Conservation (phyloP, 208 protist genomes). For the Crithidia brevicula region DNA sequence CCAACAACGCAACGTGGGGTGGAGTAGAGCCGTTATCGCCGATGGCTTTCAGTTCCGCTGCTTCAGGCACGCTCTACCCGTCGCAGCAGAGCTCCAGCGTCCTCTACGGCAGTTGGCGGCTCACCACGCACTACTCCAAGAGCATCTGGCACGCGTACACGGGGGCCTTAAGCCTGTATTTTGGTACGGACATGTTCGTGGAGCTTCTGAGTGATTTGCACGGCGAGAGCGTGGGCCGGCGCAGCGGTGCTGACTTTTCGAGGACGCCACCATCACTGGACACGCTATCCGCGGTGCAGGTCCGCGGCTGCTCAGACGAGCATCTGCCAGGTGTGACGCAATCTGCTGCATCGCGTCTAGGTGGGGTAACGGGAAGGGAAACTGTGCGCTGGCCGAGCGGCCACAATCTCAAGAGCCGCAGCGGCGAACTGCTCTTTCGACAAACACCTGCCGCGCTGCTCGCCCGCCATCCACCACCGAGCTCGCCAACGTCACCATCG, state of each 20-base stretch:
- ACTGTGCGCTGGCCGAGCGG: too few relatives aligned
- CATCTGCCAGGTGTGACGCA: too few relatives aligned
- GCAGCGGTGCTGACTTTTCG: too few relatives aligned
- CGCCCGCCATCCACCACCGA: not conserved
- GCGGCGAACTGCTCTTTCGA: not conserved
- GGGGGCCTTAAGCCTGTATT: slow-evolving; percentile 43
- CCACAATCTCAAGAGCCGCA: too few relatives aligned
- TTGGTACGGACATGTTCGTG: slow-evolving; percentile 30
- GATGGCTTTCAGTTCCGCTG: too few relatives aligned
- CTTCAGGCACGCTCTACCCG: too few relatives aligned
- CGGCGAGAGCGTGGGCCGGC: not conserved
- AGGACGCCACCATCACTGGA: too few relatives aligned
- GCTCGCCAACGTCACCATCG: not conserved
- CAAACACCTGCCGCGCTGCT: not conserved
- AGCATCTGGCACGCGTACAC: slow-evolving; percentile 64
- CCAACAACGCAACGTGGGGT: too few relatives aligned
- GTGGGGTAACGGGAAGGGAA: not conserved
- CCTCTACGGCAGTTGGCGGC: slow-evolving; percentile 44
- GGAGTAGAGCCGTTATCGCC: too few relatives aligned
- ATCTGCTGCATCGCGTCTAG: not conserved
- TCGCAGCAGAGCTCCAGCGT: not conserved
- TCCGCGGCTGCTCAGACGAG: too few relatives aligned
- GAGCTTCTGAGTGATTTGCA: slow-evolving; percentile 12
- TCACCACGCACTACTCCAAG: slow-evolving; percentile 49
- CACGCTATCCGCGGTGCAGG: slow-evolving; percentile 18